Base-by-base conservation (phyloP, 2,329 filamentous ascomycete genomes). In the Lecanicillium sp. region DNA sequence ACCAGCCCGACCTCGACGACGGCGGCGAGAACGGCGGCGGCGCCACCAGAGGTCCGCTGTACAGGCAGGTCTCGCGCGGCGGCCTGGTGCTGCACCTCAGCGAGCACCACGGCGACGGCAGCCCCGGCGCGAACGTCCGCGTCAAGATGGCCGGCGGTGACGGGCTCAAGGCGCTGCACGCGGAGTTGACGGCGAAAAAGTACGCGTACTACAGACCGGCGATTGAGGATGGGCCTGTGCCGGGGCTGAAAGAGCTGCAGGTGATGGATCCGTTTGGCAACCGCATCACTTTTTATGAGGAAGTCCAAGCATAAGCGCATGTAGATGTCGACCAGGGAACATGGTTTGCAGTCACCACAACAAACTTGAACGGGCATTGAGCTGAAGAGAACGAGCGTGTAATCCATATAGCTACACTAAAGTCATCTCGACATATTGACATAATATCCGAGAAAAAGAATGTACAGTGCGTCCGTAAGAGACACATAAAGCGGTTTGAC, bases 241-340 rank as follows among this genome's bases (percentile, higher is more conserved):
- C 36, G 11, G 51, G 47, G 2, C 15, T 23, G 30, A 19, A 26
- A 23, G 51, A 54, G 43, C 24, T 55, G 42, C 38, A 21, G 5
- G 53, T 54, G 9, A 39, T 52, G 4, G 53, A 55, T 35, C 55
- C 53, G 8, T 56, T 56, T 50, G 55, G 53, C 24, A 55, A 54
- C 4, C 44, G 44, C 8, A 48, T 54, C 15, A 37, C 42, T 11
- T 55, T 56, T 36, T 52, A 38, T 19, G 36, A 55, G 15, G 39
- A 52, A 24, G 26, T 29, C 26, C 7, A 12, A 29, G 26, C 26
- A 29, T n/a, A n/a, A n/a, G n/a, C n/a, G n/a, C n/a, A n/a, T n/a
- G n/a, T n/a, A n/a, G n/a, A n/a, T n/a, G n/a, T n/a, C n/a, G n/a
- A n/a, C n/a, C n/a, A n/a, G n/a, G n/a, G n/a, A n/a, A n/a, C n/a